Evolutionary conservation across 1,139 yeast genomes (phyloP).

Genomic region (Suhomyces chickasaworum): DNA sequence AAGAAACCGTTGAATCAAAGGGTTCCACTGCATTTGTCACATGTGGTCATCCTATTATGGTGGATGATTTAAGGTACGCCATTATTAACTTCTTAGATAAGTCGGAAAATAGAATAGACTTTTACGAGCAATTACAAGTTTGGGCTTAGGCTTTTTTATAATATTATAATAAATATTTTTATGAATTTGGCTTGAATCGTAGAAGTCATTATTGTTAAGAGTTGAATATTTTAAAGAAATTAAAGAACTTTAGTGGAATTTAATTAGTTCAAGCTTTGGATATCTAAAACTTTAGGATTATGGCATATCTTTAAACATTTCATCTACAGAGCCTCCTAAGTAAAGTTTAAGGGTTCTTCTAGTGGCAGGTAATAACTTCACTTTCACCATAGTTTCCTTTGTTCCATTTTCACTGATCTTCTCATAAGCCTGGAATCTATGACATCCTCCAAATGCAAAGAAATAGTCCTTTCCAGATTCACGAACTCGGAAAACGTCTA

Average conservation of each 20-base stretch:
- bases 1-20: slow-evolving; percentile 30
- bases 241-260: too few relatives aligned
- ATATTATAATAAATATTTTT: neutral
- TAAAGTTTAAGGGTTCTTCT: slow-evolving; percentile 60
- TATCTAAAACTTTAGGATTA: too few relatives aligned
- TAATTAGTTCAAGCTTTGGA: too few relatives aligned
- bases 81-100: slow-evolving; percentile 33
- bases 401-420: slow-evolving; percentile 26
- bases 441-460: slow-evolving; percentile 88
- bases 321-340: slow-evolving; percentile 66
- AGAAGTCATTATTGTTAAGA: neutral
- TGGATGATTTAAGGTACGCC: slow-evolving; percentile 47
- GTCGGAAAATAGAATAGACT: slow-evolving; percentile 43
- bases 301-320: slow-evolving; percentile 40
- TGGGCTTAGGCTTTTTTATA: slow-evolving; percentile 28
- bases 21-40: slow-evolving; percentile 47
- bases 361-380: slow-evolving; percentile 69
- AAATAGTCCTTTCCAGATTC: slow-evolving; percentile 62
- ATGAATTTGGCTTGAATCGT: neutral
- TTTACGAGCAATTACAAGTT: slow-evolving; percentile 46
- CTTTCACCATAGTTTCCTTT: slow-evolving; percentile 53
- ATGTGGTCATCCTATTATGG: slow-evolving; percentile 59
- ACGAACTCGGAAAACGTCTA: slow-evolving; percentile 70
- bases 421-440: slow-evolving; percentile 78
- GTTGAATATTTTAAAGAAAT: too few relatives aligned